Percentiles rank a stretch among this genome's conserved stretches.
These are phyloP conservation scores for Colletotrichum cuscutae DNA, from an alignment of 2,329 filamentous ascomycete genomes.

Conservation along the genomic window DNA sequence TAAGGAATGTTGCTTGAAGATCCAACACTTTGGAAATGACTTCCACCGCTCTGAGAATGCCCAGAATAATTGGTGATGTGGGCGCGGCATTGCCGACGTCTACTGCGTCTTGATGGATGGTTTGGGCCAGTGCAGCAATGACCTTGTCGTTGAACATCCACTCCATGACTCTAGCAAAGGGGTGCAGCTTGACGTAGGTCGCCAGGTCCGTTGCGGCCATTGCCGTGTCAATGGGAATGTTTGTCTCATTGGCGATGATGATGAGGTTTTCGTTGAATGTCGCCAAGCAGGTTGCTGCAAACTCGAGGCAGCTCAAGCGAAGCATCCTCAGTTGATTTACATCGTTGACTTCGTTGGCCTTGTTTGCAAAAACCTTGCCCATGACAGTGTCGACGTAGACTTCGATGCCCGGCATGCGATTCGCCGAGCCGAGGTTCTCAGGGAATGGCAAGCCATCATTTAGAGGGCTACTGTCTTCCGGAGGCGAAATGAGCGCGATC, in stretches of 20 bases:
- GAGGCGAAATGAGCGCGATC: constrained; percentile 75
- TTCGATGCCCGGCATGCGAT: constrained; percentile 85
- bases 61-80: constrained; percentile 84
- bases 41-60: constrained; percentile 82
- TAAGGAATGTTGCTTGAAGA: constrained; percentile 89
- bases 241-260: constrained; percentile 82
- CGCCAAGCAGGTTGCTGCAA: constrained; percentile 80
- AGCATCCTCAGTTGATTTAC: constrained; percentile 77
- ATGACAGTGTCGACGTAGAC: constrained; percentile 93
- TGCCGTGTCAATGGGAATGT: constrained; percentile 77
- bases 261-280: constrained; percentile 97
- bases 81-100: constrained; percentile 78
- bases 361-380: constrained; percentile 78
- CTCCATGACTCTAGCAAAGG: constrained; percentile 95
- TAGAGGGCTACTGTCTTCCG: constrained; percentile 67
- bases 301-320: constrained; percentile 83
- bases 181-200: constrained; percentile 86
- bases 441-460: constrained; percentile 87
- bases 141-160: constrained; percentile 97
- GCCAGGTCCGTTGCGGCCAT: constrained; percentile 80
- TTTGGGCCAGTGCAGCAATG: constrained; percentile 79
- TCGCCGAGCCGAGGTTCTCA: constrained; percentile 81
- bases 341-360: constrained; percentile 72
- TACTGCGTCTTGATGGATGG: constrained; percentile 79
- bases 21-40: constrained; percentile 86